These are phyloP conservation scores for Barnettozyma populi DNA, from an alignment of 805 yeast genomes.

Conservation along the genomic window DNA sequence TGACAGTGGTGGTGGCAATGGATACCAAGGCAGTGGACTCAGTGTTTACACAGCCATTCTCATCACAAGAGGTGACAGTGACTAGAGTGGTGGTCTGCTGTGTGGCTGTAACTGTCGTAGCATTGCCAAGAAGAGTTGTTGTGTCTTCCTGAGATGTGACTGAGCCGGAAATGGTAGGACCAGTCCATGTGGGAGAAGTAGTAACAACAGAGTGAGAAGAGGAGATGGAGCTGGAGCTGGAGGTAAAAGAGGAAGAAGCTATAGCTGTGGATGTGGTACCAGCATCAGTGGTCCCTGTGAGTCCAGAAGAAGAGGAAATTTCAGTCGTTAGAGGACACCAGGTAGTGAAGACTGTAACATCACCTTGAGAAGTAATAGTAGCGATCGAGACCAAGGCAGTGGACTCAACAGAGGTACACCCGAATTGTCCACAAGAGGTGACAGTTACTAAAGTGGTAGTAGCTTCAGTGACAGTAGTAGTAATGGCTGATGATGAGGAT, in stretches of 20 bases:
- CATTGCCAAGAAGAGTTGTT: background rate
- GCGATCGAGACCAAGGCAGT: conserved; percentile 16
- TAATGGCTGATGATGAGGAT: background rate
- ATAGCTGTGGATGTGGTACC: background rate
- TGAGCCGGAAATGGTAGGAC: background rate
- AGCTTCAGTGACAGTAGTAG: background rate
- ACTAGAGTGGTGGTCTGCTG: conserved; percentile 8
- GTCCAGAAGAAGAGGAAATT: background rate
- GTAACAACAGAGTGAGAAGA: background rate
- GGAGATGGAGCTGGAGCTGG: background rate
- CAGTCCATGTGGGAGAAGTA: background rate
- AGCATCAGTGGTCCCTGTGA: background rate
- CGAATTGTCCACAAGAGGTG: background rate
- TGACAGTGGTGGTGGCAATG: conserved; percentile 1
- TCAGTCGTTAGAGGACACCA: conserved; percentile 22
- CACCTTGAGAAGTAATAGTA: conserved; percentile 24
- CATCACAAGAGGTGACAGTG: conserved; percentile 29
- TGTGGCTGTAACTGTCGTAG: conserved; percentile 17
- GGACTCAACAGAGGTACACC: background rate
- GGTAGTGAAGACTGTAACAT: conserved; percentile 27
- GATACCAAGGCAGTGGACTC: conserved; percentile 1
- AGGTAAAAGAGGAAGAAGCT: background rate
- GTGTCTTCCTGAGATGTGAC: background rate
- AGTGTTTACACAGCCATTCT: conserved; percentile 4
- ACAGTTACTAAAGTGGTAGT: conserved; percentile 8